Evolutionary conservation across 2,329 filamentous ascomycete genomes (phyloP).

Genomic region (Clarireedia paspali): DNA sequence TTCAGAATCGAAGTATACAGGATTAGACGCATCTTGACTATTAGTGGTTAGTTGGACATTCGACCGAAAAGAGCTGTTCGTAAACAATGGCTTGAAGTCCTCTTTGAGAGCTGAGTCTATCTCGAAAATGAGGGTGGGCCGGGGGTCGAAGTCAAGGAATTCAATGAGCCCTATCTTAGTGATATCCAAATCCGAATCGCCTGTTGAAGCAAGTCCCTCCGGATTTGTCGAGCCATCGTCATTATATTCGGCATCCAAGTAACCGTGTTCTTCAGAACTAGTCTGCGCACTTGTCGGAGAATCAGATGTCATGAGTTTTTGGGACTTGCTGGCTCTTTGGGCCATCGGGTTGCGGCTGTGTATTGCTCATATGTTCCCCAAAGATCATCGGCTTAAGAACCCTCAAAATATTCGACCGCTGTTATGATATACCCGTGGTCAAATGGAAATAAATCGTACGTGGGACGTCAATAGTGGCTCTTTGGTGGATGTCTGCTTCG

Average conservation of each 20-base stretch:
- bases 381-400: neutral
- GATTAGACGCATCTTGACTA: neutral
- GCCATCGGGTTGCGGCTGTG: neutral
- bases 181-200: neutral
- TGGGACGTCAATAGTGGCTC: too few relatives aligned
- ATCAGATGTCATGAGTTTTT: slow-evolving; percentile 8
- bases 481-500: too few relatives aligned
- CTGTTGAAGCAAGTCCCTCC: neutral
- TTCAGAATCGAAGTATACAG: neutral
- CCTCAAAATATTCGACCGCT: neutral
- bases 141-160: slow-evolving; percentile 63
- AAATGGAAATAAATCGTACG: too few relatives aligned
- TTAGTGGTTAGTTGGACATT: neutral
- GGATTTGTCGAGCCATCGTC: neutral
- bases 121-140: slow-evolving; percentile 68
- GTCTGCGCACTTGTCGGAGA: neutral
- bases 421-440: neutral
- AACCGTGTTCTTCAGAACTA: neutral
- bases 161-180: slow-evolving; percentile 34
- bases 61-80: slow-evolving; percentile 40
- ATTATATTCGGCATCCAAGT: neutral
- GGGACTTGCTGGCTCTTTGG: neutral
- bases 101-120: slow-evolving; percentile 27
- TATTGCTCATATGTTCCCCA: neutral
- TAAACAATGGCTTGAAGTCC: slow-evolving; percentile 49